Evolutionary conservation across 495 filamentous ascomycete genomes (phyloP).

Genomic region (Aspergillus sclerotiicarbonarius): DNA sequence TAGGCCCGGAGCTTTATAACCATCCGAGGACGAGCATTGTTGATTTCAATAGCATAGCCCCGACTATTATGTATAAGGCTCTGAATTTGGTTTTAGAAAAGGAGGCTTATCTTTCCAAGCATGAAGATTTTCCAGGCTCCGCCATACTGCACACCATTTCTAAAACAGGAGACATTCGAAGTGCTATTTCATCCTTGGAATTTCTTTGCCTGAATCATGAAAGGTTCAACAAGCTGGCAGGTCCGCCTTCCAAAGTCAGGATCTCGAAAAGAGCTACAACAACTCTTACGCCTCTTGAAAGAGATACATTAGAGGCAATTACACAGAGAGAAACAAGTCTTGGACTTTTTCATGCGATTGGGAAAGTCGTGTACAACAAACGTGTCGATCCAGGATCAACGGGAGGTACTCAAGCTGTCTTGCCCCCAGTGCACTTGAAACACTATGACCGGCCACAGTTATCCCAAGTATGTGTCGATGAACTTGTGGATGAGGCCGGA

Average conservation of each 20-base stretch:
- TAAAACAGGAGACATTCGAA: slow-evolving; percentile 87
- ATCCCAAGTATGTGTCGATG: slow-evolving; percentile 69
- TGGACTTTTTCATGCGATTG: slow-evolving; percentile 94
- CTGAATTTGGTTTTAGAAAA: slow-evolving; percentile 75
- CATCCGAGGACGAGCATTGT: slow-evolving; percentile 74
- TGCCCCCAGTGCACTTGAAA: slow-evolving; percentile 62
- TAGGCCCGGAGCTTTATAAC: slow-evolving; percentile 78
- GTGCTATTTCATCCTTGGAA: slow-evolving; percentile 83
- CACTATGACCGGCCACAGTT: slow-evolving; percentile 60
- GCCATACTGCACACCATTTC: slow-evolving; percentile 70
- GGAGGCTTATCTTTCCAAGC: slow-evolving; percentile 68
- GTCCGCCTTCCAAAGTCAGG: slow-evolving; percentile 41
- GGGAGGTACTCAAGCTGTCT: slow-evolving; percentile 26
- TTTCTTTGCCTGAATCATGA: slow-evolving; percentile 82
- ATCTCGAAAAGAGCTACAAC: slow-evolving; percentile 56
- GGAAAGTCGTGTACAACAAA: slow-evolving; percentile 94
- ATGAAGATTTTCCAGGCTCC: slow-evolving; percentile 65
- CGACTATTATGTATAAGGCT: slow-evolving; percentile 81
- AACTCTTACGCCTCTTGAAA: slow-evolving; percentile 66
- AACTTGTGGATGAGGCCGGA: slow-evolving; percentile 81
- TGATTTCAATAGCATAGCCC: slow-evolving; percentile 89
- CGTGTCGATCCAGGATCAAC: slow-evolving; percentile 46
- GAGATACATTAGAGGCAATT: slow-evolving; percentile 67
- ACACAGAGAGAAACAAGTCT: slow-evolving; percentile 82
- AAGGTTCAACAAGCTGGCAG: slow-evolving; percentile 52